Percentiles rank a stretch among this genome's conserved stretches.
Conservation (phyloP, 148 eudicot species). For the Camellia granthamiana region DNA sequence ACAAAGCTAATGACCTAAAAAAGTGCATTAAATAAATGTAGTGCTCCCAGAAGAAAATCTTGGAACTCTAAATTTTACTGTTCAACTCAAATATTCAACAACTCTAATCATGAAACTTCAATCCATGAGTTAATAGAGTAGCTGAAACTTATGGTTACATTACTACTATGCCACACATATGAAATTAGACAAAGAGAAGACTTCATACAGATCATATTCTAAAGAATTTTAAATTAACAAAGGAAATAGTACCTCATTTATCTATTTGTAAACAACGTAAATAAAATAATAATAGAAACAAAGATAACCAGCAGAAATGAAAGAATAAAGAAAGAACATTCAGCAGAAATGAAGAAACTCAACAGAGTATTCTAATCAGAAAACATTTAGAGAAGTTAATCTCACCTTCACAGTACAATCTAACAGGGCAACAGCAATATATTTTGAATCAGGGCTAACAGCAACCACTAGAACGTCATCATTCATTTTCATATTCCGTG, state of each 20-base stretch:
- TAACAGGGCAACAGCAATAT: constrained; percentile 78
- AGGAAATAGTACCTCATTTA: too few relatives aligned
- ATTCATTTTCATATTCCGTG: constrained; percentile 68
- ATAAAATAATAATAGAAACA: too few relatives aligned
- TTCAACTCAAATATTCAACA: not conserved
- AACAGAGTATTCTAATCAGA: not conserved
- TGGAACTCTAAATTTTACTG: not conserved
- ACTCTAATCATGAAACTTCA: not conserved
- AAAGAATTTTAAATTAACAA: too few relatives aligned
- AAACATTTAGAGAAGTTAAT: constrained; percentile 7
- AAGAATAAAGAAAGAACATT: too few relatives aligned
- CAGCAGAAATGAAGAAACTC: not conserved
- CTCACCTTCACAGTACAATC: constrained; percentile 89
- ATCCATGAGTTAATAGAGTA: not conserved
- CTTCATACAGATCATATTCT: too few relatives aligned
- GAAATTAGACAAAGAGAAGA: not conserved
- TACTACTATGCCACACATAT: not conserved
- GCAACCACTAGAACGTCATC: constrained; percentile 80
- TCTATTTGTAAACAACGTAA: too few relatives aligned
- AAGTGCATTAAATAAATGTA: not conserved
- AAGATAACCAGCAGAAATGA: too few relatives aligned
- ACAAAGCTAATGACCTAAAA: not conserved
- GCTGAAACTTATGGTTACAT: not conserved
- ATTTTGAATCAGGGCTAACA: constrained; percentile 83
- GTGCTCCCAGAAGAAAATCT: not conserved